Base-by-base conservation (phyloP, 2,329 filamentous ascomycete species). In the Chalaropsis ovoidea region DNA sequence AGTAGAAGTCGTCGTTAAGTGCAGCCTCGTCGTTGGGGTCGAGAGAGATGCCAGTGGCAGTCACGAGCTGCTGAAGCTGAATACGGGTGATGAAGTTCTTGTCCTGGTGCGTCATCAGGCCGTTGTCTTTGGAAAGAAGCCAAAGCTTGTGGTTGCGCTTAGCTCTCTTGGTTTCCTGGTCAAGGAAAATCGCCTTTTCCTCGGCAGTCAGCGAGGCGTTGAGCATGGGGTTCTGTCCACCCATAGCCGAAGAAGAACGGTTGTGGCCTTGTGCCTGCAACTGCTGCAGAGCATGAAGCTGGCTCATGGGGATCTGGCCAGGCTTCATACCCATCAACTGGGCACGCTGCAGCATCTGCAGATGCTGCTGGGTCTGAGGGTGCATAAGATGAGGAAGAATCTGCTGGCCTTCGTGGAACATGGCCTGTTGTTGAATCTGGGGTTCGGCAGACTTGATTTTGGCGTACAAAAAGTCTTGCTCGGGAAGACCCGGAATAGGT, bases 71-170 rank as follows among this genome's bases (percentile, higher is more conserved):
- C 77, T 99, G 94, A 63, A 99, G 81, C 74, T 99, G 94, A 69
- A 99, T 99, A 19, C 94, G 86, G 4, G 94, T 97, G 70, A 99
- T 96, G 76, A 97, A 99, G 74, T 96, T 99, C 81, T 99, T 99
- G 77, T 99, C 94, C 73, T 97, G 93, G 0, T 94, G 94, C 3
- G 94, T 99, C 94, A 99, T 99, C 68, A 99, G 78, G 27, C 94
- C 94, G 72, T 99, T 99, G 71, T 95, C 91, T 76, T 90, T 91
- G 27, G 90, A 95, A 64, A 96, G 78, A 52, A 95, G 80, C 77
- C 92, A 93, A 68, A 99, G 97, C 79, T 99, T 99, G 78, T 97
- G 93, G 73, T 99, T 97, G 52, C 94, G 85, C 80, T 99, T 99
- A 5, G 94, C 92, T 62, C 94, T 86, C 76, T 92, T 94, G 0